Evolutionary conservation across 75 land plant species (phyloP).

Genomic region (Sequoia sempervirens): DNA sequence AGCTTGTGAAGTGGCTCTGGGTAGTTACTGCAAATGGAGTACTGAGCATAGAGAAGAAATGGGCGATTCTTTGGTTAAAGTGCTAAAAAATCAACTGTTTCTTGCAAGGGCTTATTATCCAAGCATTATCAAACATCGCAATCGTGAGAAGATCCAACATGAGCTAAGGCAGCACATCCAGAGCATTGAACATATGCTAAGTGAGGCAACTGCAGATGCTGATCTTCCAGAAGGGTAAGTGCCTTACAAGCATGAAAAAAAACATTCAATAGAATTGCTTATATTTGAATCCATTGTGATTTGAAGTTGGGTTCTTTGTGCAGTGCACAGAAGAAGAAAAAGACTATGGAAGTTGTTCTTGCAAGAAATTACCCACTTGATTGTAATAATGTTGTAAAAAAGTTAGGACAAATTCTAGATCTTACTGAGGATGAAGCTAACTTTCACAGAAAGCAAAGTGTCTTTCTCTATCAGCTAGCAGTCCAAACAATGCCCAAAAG

Average conservation of each 20-base stretch:
- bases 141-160: conserved; percentile 44
- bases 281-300: background rate
- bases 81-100: conserved; percentile 82
- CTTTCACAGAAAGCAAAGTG: conserved; percentile 83
- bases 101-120: conserved; percentile 86
- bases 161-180: conserved; percentile 68
- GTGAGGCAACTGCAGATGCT: conserved; percentile 63
- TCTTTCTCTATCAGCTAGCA: conserved; percentile 77
- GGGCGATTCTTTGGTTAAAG: conserved; percentile 71
- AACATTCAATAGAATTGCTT: background rate
- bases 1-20: conserved; percentile 49
- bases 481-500: conserved; percentile 90
- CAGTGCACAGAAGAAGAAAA: conserved; percentile 62
- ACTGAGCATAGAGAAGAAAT: conserved; percentile 63
- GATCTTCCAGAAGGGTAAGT: conserved; percentile 68
- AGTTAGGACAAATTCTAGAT: conserved; percentile 77
- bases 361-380: conserved; percentile 53
- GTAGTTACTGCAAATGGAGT: conserved; percentile 89
- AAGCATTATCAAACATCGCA: conserved; percentile 64
- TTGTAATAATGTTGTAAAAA: conserved; percentile 68
- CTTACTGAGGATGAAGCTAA: conserved; percentile 78
- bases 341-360: conserved; percentile 58
- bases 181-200: conserved; percentile 62
- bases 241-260: background rate
- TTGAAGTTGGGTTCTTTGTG: conserved; percentile 4